Evolutionary conservation across 495 filamentous ascomycete species (phyloP).

Genomic region (Tuber magnatum): DNA sequence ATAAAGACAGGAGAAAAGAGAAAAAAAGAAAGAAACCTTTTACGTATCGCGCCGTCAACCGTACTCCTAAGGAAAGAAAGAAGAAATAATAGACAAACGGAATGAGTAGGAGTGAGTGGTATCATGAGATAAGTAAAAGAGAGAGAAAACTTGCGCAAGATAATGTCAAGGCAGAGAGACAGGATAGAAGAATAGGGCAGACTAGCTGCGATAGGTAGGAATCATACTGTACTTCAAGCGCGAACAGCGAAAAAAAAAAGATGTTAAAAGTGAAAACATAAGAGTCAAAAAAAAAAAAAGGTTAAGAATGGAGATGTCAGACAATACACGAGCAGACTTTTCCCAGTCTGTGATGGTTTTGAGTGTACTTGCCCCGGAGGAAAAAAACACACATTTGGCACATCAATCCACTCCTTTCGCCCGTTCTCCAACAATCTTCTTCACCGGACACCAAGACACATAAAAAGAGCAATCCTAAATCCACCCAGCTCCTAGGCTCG

Average conservation of each 20-base stretch:
- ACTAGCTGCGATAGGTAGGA: slow-evolving; percentile 1
- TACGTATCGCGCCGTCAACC: background rate
- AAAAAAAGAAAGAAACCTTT: background rate
- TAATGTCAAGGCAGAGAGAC: background rate
- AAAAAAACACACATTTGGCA: background rate
- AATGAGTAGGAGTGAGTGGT: background rate
- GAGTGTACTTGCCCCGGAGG: background rate
- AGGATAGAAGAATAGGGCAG: background rate
- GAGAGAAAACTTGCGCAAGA: background rate
- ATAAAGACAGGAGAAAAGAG: background rate
- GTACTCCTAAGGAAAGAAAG: background rate
- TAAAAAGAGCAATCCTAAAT: slow-evolving; percentile 29
- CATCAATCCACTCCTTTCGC: background rate
- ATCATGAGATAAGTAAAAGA: background rate
- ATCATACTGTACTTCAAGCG: background rate
- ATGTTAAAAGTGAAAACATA: background rate
- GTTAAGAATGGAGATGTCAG: background rate
- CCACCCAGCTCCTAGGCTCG: slow-evolving; percentile 36
- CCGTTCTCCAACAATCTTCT: background rate
- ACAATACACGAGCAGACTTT: slow-evolving; percentile 3
- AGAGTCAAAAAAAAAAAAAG: background rate
- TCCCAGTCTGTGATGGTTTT: background rate
- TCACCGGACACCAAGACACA: background rate
- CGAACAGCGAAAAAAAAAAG: background rate
- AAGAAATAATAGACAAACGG: background rate